A percentile compares a stretch with the other conserved stretches of the same genome.
phyloP scores from a whole-genome alignment of 306 rosid species.

The Fagus sylvatica region DNA sequence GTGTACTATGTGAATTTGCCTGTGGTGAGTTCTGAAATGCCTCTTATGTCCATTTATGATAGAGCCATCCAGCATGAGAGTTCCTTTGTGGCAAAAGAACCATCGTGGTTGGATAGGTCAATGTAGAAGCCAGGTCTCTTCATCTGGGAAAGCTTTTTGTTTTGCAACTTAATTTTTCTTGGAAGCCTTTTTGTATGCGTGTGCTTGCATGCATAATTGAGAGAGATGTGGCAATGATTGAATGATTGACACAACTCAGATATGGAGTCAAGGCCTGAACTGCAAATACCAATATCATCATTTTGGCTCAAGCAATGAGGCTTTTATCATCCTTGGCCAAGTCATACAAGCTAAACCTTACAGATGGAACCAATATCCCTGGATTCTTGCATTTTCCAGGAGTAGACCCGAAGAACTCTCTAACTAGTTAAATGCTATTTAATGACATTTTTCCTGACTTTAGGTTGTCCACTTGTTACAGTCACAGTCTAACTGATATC shows the following conservation, averaged over 20 bases:
- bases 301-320: not conserved
- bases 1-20: not conserved
- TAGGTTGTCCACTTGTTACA: not conserved
- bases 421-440: not conserved
- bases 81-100: not conserved
- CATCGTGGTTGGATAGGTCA: not conserved
- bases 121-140: not conserved
- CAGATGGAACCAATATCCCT: not conserved
- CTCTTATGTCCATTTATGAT: not conserved
- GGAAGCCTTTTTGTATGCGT: not conserved
- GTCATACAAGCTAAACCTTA: not conserved
- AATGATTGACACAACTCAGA: not conserved
- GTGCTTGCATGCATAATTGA: not conserved
- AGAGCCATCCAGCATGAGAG: not conserved
- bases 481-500: not conserved
- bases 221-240: not conserved
- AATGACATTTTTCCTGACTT: not conserved
- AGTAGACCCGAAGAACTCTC: not conserved
- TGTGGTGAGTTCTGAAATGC: not conserved
- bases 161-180: not conserved
- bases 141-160: not conserved
- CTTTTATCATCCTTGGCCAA: not conserved
- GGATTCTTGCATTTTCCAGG: not conserved
- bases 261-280: not conserved
- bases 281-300: not conserved